phyloP scores from a whole-genome alignment of 106 monocot genomes.

The Posidonia australis region DNA sequence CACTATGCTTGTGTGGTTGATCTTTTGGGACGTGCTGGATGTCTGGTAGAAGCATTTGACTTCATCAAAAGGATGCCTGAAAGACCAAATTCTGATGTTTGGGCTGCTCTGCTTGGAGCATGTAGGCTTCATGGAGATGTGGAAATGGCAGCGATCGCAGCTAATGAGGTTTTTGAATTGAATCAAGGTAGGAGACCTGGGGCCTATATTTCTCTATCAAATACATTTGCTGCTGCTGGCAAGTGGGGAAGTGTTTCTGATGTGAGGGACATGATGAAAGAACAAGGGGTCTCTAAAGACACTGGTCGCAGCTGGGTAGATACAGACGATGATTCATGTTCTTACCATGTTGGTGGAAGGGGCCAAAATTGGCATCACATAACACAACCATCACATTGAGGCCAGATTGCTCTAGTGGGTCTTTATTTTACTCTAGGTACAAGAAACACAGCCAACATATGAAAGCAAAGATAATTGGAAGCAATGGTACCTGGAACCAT shows the following conservation, averaged over 20 bases:
- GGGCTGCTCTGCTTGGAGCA: slow-evolving; percentile 80
- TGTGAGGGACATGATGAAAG: slow-evolving; percentile 81
- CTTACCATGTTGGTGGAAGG: slow-evolving; percentile 12
- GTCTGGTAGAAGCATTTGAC: slow-evolving; percentile 41
- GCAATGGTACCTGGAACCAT: no score
- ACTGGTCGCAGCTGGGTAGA: slow-evolving; percentile 56
- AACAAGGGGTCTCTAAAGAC: slow-evolving; percentile 51
- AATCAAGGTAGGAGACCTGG: slow-evolving; percentile 49
- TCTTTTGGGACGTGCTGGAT: slow-evolving; percentile 57
- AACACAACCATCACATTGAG: no score
- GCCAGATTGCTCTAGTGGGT: background rate
- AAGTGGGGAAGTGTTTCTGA: slow-evolving; percentile 60
- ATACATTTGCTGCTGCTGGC: slow-evolving; percentile 62
- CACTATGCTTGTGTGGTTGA: slow-evolving; percentile 94
- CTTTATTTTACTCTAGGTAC: no score
- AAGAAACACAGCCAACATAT: no score
- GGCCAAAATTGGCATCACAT: background rate
- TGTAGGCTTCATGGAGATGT: slow-evolving; percentile 69
- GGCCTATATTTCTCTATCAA: slow-evolving; percentile 85
- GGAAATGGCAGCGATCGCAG: slow-evolving; percentile 63
- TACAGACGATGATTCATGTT: slow-evolving; percentile 13
- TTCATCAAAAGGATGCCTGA: slow-evolving; percentile 59
- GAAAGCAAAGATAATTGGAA: no score
- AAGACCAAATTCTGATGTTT: slow-evolving; percentile 68
- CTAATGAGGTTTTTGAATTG: slow-evolving; percentile 61